Evolutionary conservation across 192 early-diverging fungal genomes (phyloP).

Genomic region (Diversispora epigaea): DNA sequence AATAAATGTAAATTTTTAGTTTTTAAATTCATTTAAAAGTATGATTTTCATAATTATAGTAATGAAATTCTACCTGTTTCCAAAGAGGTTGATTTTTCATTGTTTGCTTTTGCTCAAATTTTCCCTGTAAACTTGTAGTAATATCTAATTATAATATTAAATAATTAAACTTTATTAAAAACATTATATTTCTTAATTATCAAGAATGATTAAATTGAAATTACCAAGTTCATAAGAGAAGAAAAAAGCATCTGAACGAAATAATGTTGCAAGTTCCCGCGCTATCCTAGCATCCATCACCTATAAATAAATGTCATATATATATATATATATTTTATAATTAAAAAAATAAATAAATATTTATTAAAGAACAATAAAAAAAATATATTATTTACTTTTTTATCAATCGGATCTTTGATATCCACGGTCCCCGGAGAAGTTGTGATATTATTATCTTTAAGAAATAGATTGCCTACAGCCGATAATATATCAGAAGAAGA

Average conservation of each 20-base stretch:
- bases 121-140: constrained; percentile 42
- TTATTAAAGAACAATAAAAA: background rate
- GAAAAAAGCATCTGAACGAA: constrained; percentile 47
- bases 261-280: constrained; percentile 48
- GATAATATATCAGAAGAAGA: background rate
- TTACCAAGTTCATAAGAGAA: constrained; percentile 51
- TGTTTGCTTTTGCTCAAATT: constrained; percentile 28
- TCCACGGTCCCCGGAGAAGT: background rate
- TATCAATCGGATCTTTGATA: background rate
- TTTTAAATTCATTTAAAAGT: no score
- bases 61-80: constrained; percentile 31
- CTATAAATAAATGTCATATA: constrained; percentile 7
- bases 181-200: background rate
- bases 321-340: background rate
- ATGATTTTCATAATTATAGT: background rate
- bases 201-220: no score
- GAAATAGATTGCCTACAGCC: background rate
- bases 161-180: constrained; percentile 19
- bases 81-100: constrained; percentile 33
- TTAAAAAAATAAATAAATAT: background rate
- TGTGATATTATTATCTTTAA: background rate
- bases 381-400: constrained; percentile 3
- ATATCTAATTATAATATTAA: constrained; percentile 37
- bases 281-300: constrained; percentile 49
- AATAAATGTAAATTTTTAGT: background rate